A percentile compares a stretch with the other conserved stretches of the same genome.
Conservation (phyloP, 345 rosid genomes). For the Lepidium africanum region DNA sequence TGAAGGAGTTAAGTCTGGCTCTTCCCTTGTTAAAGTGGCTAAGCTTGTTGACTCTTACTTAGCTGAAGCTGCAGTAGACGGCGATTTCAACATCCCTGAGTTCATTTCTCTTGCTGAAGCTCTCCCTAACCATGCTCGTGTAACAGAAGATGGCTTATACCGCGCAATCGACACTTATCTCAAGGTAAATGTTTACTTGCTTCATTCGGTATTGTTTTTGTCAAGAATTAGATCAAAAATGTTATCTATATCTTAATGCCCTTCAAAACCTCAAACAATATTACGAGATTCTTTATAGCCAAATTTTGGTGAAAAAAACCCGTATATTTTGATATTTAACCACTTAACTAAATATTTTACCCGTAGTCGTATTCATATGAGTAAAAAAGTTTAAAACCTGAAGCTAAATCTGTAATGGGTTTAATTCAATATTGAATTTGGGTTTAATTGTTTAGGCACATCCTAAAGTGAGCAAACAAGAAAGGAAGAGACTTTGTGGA, state of each 20-base stretch:
- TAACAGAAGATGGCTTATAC: constrained; percentile 64
- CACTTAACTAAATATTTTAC: too few species aligned
- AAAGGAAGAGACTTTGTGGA: constrained; percentile 57
- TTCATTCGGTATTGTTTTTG: too few species aligned
- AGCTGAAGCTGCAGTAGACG: constrained; percentile 65
- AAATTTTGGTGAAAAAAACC: too few species aligned
- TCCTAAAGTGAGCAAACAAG: constrained; percentile 60
- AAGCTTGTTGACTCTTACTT: constrained; percentile 75
- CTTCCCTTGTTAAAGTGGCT: constrained; percentile 58
- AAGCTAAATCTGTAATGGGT: background rate
- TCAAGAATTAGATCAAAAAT: too few species aligned
- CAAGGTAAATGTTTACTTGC: constrained; percentile 37
- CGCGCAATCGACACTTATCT: constrained; percentile 86
- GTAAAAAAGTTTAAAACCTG: background rate
- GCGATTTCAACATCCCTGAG: constrained; percentile 42
- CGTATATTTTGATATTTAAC: too few species aligned
- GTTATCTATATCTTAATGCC: too few species aligned
- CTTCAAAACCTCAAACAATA: too few species aligned
- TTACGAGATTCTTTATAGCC: too few species aligned
- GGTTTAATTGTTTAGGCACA: constrained; percentile 44
- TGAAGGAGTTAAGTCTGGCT: constrained; percentile 38
- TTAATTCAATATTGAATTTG: background rate
- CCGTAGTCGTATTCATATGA: background rate
- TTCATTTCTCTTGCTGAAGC: constrained; percentile 54
- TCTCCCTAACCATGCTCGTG: constrained; percentile 70